Conservation (phyloP, 345 rosid genomes). For the Moringa oleifera region DNA sequence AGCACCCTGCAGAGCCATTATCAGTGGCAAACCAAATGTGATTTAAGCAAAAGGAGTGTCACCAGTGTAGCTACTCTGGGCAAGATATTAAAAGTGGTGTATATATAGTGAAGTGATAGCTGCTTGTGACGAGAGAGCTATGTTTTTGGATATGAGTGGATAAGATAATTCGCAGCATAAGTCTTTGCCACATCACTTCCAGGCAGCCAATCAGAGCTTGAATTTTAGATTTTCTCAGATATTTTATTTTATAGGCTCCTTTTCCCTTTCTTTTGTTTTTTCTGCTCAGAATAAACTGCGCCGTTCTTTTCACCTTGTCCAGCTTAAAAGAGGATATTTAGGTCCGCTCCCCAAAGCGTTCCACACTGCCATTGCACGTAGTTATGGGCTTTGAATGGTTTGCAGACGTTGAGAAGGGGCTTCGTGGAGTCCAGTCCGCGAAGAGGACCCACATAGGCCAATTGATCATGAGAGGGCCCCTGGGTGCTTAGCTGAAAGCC, state of each 20-base stretch:
- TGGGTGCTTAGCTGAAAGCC: no score
- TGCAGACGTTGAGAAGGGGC: slow-evolving; percentile 10
- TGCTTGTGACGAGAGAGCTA: slow-evolving; percentile 5
- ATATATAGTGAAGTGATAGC: slow-evolving; percentile 14
- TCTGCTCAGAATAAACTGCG: no score
- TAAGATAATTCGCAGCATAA: slow-evolving; percentile 43
- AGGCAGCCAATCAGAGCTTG: slow-evolving; percentile 47
- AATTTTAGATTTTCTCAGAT: slow-evolving; percentile 49
- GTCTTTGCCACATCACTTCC: slow-evolving; percentile 42
- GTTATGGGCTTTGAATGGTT: slow-evolving; percentile 25
- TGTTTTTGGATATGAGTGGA: slow-evolving; percentile 30
- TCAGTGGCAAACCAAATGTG: slow-evolving; percentile 1
- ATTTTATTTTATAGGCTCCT: slow-evolving; percentile 14
- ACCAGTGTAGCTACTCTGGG: slow-evolving; percentile 4
- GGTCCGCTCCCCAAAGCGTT: slow-evolving; percentile 15
- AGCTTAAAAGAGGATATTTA: slow-evolving; percentile 22
- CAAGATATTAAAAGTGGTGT: slow-evolving; percentile 19
- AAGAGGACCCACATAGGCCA: no score
- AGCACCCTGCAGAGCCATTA: slow-evolving; percentile 75
- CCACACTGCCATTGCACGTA: slow-evolving; percentile 5
- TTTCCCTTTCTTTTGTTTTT: no score
- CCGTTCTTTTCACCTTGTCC: not conserved
- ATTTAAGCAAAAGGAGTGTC: slow-evolving; percentile 12
- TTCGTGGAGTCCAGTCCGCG: no score
- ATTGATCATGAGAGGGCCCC: no score